Conservation (phyloP, 139 green algal species). For the Limnomonas spitsbergensis region DNA sequence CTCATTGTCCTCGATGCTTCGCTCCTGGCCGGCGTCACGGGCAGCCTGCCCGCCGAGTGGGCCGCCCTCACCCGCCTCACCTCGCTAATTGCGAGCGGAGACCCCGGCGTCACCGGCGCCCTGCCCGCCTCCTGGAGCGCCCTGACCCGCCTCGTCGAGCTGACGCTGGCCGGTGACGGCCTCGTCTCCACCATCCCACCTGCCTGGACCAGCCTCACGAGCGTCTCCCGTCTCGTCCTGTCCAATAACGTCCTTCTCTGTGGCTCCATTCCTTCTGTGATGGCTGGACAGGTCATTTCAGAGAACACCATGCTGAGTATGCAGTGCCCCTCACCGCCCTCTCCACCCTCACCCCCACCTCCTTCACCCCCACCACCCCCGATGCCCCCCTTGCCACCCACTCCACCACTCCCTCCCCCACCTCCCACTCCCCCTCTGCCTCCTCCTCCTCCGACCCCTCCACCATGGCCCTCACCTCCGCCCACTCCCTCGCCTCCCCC, state of each 20-base stretch:
- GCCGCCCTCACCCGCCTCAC: not conserved
- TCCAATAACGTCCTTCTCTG: not conserved
- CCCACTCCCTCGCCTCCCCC: not conserved
- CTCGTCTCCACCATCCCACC: not conserved
- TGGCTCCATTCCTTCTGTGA: not conserved
- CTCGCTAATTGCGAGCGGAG: not conserved
- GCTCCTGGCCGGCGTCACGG: not conserved
- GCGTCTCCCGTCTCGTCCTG: not conserved
- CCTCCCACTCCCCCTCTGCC: not conserved
- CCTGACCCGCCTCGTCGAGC: not conserved
- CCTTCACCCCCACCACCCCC: conserved; percentile 1
- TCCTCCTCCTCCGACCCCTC: conserved; percentile 2
- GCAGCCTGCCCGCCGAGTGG: not conserved
- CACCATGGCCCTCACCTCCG: not conserved
- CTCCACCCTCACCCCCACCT: not conserved
- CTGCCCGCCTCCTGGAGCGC: conserved; percentile 9
- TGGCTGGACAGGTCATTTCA: not conserved
- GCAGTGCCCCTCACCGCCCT: not conserved
- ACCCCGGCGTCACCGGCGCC: not conserved
- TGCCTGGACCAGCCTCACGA: not conserved
- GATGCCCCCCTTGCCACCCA: not conserved
- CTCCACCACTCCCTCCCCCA: not conserved
- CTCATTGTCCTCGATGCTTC: not conserved
- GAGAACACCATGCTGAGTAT: not conserved
- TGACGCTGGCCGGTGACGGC: not conserved